Evolutionary conservation across 108 stramenopile genomes (phyloP), one percentile per base, ranked within the genome.

Genomic region (Nitzschia putrida): DNA sequence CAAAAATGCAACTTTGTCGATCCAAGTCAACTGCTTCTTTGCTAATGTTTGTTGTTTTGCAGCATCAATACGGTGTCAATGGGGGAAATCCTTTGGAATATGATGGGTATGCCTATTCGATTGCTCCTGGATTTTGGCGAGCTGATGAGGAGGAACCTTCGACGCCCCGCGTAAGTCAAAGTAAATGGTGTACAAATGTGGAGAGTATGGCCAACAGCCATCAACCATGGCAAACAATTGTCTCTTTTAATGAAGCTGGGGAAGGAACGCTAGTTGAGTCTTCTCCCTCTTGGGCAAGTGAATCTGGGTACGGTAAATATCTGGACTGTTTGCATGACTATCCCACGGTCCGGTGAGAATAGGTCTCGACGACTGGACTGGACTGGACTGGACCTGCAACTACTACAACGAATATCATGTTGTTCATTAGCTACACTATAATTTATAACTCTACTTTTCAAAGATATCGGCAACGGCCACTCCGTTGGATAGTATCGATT

Each of bases 81-180:
- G 14, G 22, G 4, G 58, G 37, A 16, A 42, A 76, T 23, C 54
- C 54, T 22, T n/a, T 57, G 12, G 45, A 57, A 8, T 60, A 47
- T 34, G 18, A 73, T 24, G 54, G 55, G 14, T n/a, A 37, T 57
- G 69, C 75, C 2, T 53, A 49, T 47, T 57, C 59, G 10, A 57
- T 76, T 16, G 69, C 75, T 18, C 75, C 75, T 18, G 75, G 75
- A 29, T 76, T 76, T 42, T 76, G 75, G 75, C 39, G 52, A n/a
- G 75, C 75, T 13, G 69, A 64, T 26, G 25, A 25, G 24, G 53
- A 18, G 3, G 18, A 61, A 13, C 66, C 75, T 2, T 11, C 41
- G 24, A 23, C 57, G 8, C 45, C 51, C 4, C 29, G 75, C 7
- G 29, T 76, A 16, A 47, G 42, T 22, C 12, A 41, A 34, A 58